Conservation (phyloP, 768 basidiomycete species). For the Cubamyces sp. region DNA sequence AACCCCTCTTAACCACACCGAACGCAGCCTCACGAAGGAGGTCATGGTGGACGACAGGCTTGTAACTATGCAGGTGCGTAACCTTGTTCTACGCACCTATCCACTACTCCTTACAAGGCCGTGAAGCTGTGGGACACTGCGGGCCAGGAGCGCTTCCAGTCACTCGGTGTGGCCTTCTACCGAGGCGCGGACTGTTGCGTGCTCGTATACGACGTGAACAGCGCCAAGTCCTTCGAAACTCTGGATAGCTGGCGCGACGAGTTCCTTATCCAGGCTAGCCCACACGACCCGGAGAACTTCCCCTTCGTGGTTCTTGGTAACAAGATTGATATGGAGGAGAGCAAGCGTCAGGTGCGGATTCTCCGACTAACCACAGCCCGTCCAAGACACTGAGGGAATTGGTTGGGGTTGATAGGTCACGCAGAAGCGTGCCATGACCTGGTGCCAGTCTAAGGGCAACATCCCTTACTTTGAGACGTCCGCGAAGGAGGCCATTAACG, state of each 20-base stretch:
- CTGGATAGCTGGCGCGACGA: slow-evolving; percentile 99
- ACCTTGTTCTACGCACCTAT: slow-evolving; percentile 24
- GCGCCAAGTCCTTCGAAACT: slow-evolving; percentile 97
- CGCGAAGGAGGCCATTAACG: slow-evolving; percentile 99
- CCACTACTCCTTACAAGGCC: not conserved
- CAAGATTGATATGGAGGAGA: slow-evolving; percentile 99
- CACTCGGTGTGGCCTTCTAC: slow-evolving; percentile 98
- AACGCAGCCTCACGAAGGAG: slow-evolving; percentile 87
- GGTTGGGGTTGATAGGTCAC: slow-evolving; percentile 65
- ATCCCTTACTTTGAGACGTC: slow-evolving; percentile 99
- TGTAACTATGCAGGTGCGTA: slow-evolving; percentile 96
- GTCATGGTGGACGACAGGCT: slow-evolving; percentile 98
- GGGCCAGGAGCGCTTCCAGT: slow-evolving; percentile 99
- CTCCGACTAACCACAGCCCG: not conserved
- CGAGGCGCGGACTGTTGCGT: slow-evolving; percentile 99
- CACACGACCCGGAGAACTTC: slow-evolving; percentile 99
- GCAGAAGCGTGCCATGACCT: slow-evolving; percentile 99
- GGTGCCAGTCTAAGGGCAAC: slow-evolving; percentile 99
- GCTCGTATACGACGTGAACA: slow-evolving; percentile 98
- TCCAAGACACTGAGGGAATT: not conserved
- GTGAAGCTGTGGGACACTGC: slow-evolving; percentile 98
- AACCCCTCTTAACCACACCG: slow-evolving; percentile 5
- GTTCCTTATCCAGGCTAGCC: slow-evolving; percentile 98
- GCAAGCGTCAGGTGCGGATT: slow-evolving; percentile 84
- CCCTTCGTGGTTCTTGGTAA: slow-evolving; percentile 99